A percentile compares a stretch with the other conserved stretches of the same genome.
Conservation (phyloP, 208 protist genomes). For the Trypanosoma brucei region DNA sequence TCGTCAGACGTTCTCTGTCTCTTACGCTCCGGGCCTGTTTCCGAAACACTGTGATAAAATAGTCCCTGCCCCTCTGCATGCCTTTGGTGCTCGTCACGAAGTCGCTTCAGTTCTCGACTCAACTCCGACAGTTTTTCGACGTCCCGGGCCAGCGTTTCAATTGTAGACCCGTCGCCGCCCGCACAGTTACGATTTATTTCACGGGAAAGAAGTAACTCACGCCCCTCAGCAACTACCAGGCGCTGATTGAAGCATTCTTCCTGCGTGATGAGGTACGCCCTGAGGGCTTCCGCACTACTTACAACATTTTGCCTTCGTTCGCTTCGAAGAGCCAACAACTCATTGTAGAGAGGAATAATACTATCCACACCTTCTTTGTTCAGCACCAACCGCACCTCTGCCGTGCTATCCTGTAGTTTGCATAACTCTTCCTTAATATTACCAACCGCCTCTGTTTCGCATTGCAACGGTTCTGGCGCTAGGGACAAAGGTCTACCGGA, state of each 20-base stretch:
- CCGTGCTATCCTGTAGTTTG: slow-evolving; percentile 16
- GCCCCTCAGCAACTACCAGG: slow-evolving; percentile 3
- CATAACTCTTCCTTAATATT: slow-evolving; percentile 16
- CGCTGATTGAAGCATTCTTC: slow-evolving; percentile 15
- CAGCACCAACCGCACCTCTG: slow-evolving; percentile 40
- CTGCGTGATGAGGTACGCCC: slow-evolving; percentile 18
- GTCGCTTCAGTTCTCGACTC: slow-evolving; percentile 7
- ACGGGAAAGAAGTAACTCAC: slow-evolving; percentile 1
- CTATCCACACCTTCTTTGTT: slow-evolving; percentile 32
- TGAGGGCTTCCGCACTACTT: slow-evolving; percentile 14
- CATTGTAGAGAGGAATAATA: slow-evolving; percentile 48
- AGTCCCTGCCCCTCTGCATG: not conserved
- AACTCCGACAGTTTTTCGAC: slow-evolving; percentile 16
- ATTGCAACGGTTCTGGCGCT: not conserved
- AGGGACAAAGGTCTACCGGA: too few relatives aligned
- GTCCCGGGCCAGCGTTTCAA: slow-evolving; percentile 5
- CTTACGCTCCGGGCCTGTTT: slow-evolving; percentile 1
- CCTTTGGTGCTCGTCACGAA: slow-evolving; percentile 15
- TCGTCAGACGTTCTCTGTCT: slow-evolving; percentile 5
- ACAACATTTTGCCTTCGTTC: slow-evolving; percentile 11
- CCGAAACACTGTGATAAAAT: not conserved
- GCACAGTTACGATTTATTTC: slow-evolving; percentile 7
- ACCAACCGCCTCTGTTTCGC: not conserved
- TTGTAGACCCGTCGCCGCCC: not conserved
- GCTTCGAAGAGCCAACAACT: slow-evolving; percentile 41